Conservation (phyloP, 2,329 filamentous ascomycete genomes). For the Hyphodiscus sp. region DNA sequence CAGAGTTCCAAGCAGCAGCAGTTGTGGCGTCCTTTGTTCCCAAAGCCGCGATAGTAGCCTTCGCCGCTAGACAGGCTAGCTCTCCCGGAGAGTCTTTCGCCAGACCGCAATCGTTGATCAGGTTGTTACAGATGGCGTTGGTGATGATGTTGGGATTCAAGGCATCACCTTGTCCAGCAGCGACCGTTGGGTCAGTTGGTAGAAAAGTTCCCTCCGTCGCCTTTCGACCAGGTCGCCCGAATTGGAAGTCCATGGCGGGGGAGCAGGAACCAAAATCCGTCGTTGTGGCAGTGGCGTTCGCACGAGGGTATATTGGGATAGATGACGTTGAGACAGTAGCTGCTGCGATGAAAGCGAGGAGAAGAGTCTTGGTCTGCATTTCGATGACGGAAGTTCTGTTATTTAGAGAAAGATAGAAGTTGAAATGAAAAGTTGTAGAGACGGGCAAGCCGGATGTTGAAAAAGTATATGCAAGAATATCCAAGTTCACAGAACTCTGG, state of each 20-base stretch:
- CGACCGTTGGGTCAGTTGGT: slow-evolving; percentile 51
- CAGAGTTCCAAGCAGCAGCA: slow-evolving; percentile 34
- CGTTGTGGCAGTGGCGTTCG: no score
- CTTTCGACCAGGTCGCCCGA: slow-evolving; percentile 42
- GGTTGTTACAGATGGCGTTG: slow-evolving; percentile 62
- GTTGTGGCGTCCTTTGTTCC: slow-evolving; percentile 41
- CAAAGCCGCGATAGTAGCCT: slow-evolving; percentile 43
- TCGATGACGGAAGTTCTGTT: no score
- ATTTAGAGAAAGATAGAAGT: no score
- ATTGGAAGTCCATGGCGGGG: slow-evolving; percentile 46
- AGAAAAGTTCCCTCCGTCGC: slow-evolving; percentile 59
- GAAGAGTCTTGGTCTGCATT: no score
- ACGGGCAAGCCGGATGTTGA: no score
- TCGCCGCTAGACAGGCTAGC: slow-evolving; percentile 29
- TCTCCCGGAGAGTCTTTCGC: slow-evolving; percentile 39
- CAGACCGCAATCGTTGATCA: slow-evolving; percentile 57
- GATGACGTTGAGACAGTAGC: no score
- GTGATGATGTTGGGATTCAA: slow-evolving; percentile 67
- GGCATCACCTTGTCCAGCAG: slow-evolving; percentile 54
- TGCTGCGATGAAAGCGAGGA: no score
- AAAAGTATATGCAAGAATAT: no score
- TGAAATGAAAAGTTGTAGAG: no score
- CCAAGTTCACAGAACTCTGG: no score
- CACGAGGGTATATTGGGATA: no score
- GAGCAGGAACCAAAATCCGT: slow-evolving; percentile 36